Percentiles rank a stretch among this genome's conserved stretches.
These are phyloP conservation scores for Pulveroboletus sp. DNA, from an alignment of 768 basidiomycete species.

Conservation along the genomic window DNA sequence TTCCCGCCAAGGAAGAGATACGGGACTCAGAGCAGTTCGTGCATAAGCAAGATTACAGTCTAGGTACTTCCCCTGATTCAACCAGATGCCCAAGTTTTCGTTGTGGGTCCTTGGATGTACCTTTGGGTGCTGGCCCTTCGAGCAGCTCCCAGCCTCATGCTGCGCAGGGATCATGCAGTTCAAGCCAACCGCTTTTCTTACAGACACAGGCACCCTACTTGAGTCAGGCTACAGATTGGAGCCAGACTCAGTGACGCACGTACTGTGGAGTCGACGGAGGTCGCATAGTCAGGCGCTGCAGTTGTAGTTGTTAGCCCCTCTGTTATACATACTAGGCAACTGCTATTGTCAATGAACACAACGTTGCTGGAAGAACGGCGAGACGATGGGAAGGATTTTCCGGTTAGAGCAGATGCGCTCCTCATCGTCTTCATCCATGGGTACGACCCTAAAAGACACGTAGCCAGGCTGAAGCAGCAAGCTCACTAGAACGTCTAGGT, in stretches of 20 bases:
- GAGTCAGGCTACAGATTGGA: constrained; percentile 36
- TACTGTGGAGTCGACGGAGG: background rate
- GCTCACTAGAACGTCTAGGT: constrained; percentile 29
- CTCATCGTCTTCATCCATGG: constrained; percentile 80
- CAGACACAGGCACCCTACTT: constrained; percentile 54
- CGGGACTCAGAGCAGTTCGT: background rate
- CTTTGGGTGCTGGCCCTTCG: constrained; percentile 1
- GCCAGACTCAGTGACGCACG: constrained; percentile 26
- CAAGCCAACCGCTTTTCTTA: constrained; percentile 33
- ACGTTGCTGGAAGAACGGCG: constrained; percentile 6
- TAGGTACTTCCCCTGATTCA: constrained; percentile 1
- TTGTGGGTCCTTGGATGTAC: constrained; percentile 22
- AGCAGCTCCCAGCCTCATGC: background rate
- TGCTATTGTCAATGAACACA: constrained; percentile 8
- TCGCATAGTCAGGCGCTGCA: background rate
- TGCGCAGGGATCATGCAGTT: constrained; percentile 16
- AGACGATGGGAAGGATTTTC: constrained; percentile 2
- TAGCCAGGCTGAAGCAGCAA: background rate
- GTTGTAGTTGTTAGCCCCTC: background rate
- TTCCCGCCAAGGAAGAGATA: background rate
- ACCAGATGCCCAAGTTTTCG: constrained; percentile 14
- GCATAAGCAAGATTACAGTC: background rate
- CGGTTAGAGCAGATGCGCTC: constrained; percentile 39
- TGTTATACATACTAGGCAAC: constrained; percentile 12
- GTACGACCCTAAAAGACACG: constrained; percentile 33